Base-by-base conservation (phyloP, 2,329 filamentous ascomycete genomes). In the Trichophyton verrucosum region DNA sequence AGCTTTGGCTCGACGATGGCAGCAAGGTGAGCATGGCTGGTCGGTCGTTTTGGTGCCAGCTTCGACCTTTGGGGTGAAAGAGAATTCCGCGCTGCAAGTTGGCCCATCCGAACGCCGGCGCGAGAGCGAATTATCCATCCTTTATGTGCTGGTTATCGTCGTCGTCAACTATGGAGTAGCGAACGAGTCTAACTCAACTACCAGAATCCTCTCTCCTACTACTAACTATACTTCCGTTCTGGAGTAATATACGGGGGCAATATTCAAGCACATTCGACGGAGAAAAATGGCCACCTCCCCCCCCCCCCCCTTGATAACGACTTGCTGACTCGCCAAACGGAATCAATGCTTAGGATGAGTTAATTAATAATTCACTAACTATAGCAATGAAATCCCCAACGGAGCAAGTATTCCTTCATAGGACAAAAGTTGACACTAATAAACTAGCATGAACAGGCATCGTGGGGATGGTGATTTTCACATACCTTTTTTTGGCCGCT, bases 361-460 rank as follows among this genome's bases (percentile, higher is more conserved):
- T 49, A 49, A 49, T 49, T 49, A 49, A 49, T 49, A 49, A 49
- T 27, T 27, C 4, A 22, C 22, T 13, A 49, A 22, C 46, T 55
- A 33, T 55, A 33, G 49, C n/a, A 33, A 53, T 47, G 20, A 27
- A 27, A 36, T 36, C 33, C 33, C 49, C 33, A 55, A 55, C 49
- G 24, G 49, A 36, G 24, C 15, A 15, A 20, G 49, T 33, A 30
- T n/a, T 20, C 40, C 40, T 44, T 36, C 33, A 36, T 36, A 36
- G 8, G 33, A 36, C 11, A 36, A 27, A 27, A 36, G 8, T 36
- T 8, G 33, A 11, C 33, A 55, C 49, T 55, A 55, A 33, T 55
- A 55, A 55, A 27, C 49, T 55, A 20, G 49, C 49, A 55, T 55
- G 49, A 55, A 55, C 49, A 55, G 49, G 49, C 49, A 55, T 55